Conservation (phyloP, 345 rosid species). For the Cardiospermum halicacabum region DNA sequence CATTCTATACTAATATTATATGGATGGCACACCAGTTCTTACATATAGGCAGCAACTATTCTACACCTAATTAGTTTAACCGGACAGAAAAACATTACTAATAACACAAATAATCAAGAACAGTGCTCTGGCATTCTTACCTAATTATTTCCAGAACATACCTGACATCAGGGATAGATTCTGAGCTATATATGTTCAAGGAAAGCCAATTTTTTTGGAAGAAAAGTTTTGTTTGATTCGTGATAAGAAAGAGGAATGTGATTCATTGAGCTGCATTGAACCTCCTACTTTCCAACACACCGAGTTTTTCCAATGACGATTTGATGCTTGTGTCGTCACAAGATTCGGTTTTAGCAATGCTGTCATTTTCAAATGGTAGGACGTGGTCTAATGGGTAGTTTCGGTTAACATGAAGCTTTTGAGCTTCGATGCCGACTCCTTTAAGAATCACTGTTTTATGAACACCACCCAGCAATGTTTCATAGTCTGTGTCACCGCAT, state of each 20-base stretch:
- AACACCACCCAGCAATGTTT: constrained; percentile 64
- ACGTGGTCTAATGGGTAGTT: constrained; percentile 66
- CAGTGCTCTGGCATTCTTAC: too few relatives aligned
- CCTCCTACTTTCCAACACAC: constrained; percentile 17
- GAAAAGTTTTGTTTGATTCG: not conserved
- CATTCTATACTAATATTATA: too few relatives aligned
- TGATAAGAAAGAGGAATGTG: not conserved
- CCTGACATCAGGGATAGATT: too few relatives aligned
- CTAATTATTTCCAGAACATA: too few relatives aligned
- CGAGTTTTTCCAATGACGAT: constrained; percentile 40
- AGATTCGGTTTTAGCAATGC: constrained; percentile 31
- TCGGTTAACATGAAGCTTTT: constrained; percentile 42
- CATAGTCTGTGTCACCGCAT: constrained; percentile 72
- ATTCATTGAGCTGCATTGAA: not conserved
- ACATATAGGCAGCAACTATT: too few relatives aligned
- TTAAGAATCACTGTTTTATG: constrained; percentile 53
- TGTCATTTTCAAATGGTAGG: constrained; percentile 42
- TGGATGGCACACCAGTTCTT: too few relatives aligned
- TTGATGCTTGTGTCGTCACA: constrained; percentile 26
- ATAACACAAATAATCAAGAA: too few relatives aligned
- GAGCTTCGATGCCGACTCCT: constrained; percentile 41
- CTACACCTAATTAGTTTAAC: too few relatives aligned
- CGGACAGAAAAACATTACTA: too few relatives aligned
- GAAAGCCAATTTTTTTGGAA: too few relatives aligned
- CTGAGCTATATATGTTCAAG: too few relatives aligned